Evolutionary conservation across 768 basidiomycete genomes (phyloP).

Genomic region (Termitomyces titanicus): DNA sequence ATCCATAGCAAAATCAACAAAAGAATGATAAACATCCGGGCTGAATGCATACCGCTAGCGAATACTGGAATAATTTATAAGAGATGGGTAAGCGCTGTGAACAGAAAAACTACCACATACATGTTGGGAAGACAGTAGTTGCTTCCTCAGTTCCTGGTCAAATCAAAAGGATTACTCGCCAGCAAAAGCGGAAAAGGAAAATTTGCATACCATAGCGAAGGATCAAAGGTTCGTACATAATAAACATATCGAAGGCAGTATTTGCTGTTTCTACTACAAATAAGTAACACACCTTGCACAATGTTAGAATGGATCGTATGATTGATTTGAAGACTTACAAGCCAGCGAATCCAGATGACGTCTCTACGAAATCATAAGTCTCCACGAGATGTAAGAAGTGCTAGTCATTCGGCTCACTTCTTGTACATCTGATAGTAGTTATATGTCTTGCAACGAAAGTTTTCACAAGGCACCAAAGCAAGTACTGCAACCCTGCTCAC

Average conservation of each 20-base stretch:
- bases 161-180: neutral
- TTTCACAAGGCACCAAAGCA: neutral
- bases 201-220: conserved; percentile 32
- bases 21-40: neutral
- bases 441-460: conserved; percentile 19
- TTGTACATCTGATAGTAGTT: conserved; percentile 34
- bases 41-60: conserved; percentile 26
- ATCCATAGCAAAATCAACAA: neutral
- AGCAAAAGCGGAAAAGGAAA: neutral
- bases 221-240: conserved; percentile 37
- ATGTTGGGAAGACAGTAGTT: conserved; percentile 20
- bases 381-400: neutral
- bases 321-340: conserved; percentile 20
- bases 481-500: conserved; percentile 8
- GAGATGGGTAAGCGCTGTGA: neutral
- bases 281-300: conserved; percentile 26
- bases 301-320: neutral
- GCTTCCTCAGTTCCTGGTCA: conserved; percentile 9
- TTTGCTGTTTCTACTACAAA: conserved; percentile 34
- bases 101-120: conserved; percentile 16
- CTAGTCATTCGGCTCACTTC: conserved; percentile 16
- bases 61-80: conserved; percentile 19
- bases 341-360: conserved; percentile 25
- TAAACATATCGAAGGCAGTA: conserved; percentile 30
- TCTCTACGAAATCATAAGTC: conserved; percentile 21